A percentile compares a stretch with the other conserved stretches of the same genome.
Conservation (phyloP, 352 stramenopile species). For the Pythium angustatum region DNA sequence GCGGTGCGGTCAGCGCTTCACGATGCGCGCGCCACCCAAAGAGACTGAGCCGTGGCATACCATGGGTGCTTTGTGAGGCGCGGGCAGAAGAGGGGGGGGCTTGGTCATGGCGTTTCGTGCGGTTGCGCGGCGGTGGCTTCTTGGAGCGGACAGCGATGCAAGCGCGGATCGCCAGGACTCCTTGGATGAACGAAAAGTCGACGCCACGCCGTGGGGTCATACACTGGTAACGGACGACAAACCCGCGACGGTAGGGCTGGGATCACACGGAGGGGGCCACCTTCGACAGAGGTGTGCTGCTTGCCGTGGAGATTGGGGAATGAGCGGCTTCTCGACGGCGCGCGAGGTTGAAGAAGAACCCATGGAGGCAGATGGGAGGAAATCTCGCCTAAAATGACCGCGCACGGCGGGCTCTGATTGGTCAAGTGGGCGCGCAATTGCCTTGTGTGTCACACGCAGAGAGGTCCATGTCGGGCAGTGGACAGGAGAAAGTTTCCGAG, state of each 20-base stretch:
- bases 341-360: not conserved
- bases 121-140: constrained; percentile 3
- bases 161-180: not conserved
- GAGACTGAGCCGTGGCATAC: not conserved
- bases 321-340: not conserved
- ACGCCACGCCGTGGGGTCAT: constrained; percentile 7
- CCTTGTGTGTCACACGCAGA: not conserved
- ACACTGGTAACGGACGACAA: constrained; percentile 9
- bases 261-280: not conserved
- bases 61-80: not conserved
- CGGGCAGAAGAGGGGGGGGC: not conserved
- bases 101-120: not conserved
- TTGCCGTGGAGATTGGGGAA: not conserved
- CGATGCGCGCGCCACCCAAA: constrained; percentile 9
- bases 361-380: not conserved
- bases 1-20: not conserved
- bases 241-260: not conserved
- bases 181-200: constrained; percentile 4
- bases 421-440: not conserved
- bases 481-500: too few species aligned
- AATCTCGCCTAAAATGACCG: not conserved
- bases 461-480: not conserved
- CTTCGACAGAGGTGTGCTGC: not conserved
- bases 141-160: not conserved
- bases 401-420: not conserved